Base-by-base conservation (phyloP, 1,139 yeast genomes). In the Geotrichum europaeum region DNA sequence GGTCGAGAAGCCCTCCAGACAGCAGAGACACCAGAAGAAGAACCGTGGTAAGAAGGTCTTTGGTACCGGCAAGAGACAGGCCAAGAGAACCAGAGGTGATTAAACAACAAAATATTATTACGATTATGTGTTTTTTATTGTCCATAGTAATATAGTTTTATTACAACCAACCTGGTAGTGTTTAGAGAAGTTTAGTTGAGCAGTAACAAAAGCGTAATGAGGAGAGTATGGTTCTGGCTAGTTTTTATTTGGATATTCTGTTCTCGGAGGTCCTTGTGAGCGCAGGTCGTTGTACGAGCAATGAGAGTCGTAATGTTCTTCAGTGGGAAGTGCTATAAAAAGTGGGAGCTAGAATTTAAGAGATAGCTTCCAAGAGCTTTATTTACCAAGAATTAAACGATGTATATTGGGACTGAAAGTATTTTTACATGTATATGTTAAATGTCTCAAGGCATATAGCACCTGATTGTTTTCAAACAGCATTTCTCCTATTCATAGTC, bases 1-100 rank as follows among this genome's bases (percentile, higher is more conserved):
- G 86, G 91, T 87, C 76, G 98, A 94, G 81, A 91, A 90, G 86
- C 84, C 97, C 75, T 90, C 97, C 75, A 91, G 98, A 91, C 97
- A 92, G 85, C 99, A 95, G 85, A 91, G 99, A 86, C 95, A 95
- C 84, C 99, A 94, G 88, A 90, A 89, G 92, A 94, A 94, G 94
- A 94, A 94, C 96, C 92, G 98, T 87, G 97, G 89, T 77, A 87
- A 87, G 91, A 94, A 94, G 89, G 81, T 89, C 87, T 90, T 92
- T 78, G 99, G 99, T 87, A 94, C 99, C 76, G 96, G 92, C 78
- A 87, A 84, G 81, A 86, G 90, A 80, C 89, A 88, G 82, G 96
- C 96, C 80, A 90, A 90, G 82, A 75, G 72, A 65, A 66, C 68
- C 55, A 59, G 61, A 59, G 61, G 61, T 34, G 61, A 59, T 32